Base-by-base conservation (phyloP, 768 basidiomycete species). In the Leccinellum rugosiceps region DNA sequence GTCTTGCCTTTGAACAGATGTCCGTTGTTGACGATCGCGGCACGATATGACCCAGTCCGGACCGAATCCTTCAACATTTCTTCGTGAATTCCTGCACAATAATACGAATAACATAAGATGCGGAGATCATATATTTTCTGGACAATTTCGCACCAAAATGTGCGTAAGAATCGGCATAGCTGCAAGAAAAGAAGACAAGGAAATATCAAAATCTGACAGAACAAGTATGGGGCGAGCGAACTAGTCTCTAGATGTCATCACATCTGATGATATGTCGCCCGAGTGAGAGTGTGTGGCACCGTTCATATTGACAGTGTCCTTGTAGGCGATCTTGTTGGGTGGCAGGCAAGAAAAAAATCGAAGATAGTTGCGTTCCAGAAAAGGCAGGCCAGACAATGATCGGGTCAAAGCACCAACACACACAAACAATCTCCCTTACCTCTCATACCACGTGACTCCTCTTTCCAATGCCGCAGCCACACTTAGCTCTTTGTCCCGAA, bases 31-130 rank as follows among this genome's bases (percentile, higher is more conserved):
- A 94, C 75, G 80, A 99, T 98, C 60, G 95, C 93, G 58, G 86
- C 81, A 63, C 92, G 88, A 82, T 99, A 99, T 44, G 94, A 92
- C 32, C 93, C 86, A 46, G 97, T 99, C 60, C 97, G 88, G 63
- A 99, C 94, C 38, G 79, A 76, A 76, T 99, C 97, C 76, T 99
- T 99, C 74, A 99, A 77, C 97, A 99, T 99, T 78, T 99, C 97
- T 77, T 98, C 95, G 72, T 98, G 95, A 65, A 98, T 97, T 57
- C 94, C 94, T 97, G 65, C 54, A 21, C 35, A 11, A 60, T 30
- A 25, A 58, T 21, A 61, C 17, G 23, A 6, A 47, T 38, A 14
- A 46, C 17, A 41, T 63, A 17, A 62, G 61, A 55, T 51, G 35
- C 5, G 51, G 38, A 17, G 19, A 54, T 47, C 26, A 17, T 19